Evolutionary conservation across 164 flowering plant genomes (phyloP), one percentile per base, ranked within the genome.

Genomic region (Macadamia integrifolia): DNA sequence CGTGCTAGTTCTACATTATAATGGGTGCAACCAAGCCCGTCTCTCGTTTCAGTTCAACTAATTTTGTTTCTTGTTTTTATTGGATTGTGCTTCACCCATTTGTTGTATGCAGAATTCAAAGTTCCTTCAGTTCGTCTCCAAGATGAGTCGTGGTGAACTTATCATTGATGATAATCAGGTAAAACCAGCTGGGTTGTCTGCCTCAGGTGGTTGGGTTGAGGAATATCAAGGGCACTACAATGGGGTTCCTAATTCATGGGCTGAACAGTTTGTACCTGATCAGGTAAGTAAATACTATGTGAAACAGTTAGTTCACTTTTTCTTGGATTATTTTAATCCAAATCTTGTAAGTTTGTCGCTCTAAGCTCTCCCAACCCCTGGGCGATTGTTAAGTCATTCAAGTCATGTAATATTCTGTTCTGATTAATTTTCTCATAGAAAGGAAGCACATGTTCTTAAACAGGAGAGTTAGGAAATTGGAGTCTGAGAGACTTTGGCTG

Each of bases 101-200:
- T 75, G 60, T 61, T 63, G 58, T 42, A 14, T 69, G 68, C 86
- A 92, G 97, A 94, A 92, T 75, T 92, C 98, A 50, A 94, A 86
- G 82, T 94, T 94, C 73, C 92, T 90, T 73, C 99, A 94, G 60
- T 92, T 94, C 81, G 91, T 92, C 60, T 94, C 98, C 62, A 94
- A 94, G 80, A 94, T 94, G 99, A 92, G 98, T 71, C 93, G 96
- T 42, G 99, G 99, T 43, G 99, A 94, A 78, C 84, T 94, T 74
- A 89, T 86, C 64, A 80, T 92, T 70, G 99, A 94, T 76, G 96
- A 90, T 59, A 92, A 92, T 83, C 97, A 92, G 83, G 77, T 94
- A 58, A 88, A 90, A 77, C 81, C 89, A 60, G 80, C 79, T 44
- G 60, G 76, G 66, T 28, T 66, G 2, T 59, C 86, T 62, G 76